Base-by-base conservation (phyloP, 2,329 filamentous ascomycete species). In the Colletotrichum magnum region DNA sequence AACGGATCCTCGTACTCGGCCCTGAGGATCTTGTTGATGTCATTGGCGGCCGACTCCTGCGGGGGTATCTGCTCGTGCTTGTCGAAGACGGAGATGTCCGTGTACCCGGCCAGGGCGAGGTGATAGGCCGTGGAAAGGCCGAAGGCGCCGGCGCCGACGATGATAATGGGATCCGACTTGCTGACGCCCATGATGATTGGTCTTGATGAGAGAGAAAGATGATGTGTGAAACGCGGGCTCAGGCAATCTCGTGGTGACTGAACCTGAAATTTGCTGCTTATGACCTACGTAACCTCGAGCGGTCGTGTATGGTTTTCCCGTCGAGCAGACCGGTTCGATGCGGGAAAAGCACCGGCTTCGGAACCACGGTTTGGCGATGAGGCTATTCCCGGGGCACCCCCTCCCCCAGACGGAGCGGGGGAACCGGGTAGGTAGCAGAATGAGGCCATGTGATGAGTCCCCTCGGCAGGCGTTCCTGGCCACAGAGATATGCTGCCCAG, bases 21-120 rank as follows among this genome's bases (percentile, higher is more conserved):
- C 2, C 88, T 82, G 43, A 90, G 80, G 64, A 90, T 90, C 76
- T 90, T 90, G 75, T 90, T 90, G 28, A 90, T 74, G 71, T 90
- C 87, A 68, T 88, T 88, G 21, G 84, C 88, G 0, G 87, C 89
- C 0, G 88, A 89, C 73, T 78, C 79, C 1, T 68, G 67, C 4
- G 86, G 84, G 1, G 87, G 87, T n/a, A 76, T 72, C 9, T 73
- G 63, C 6, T 75, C 73, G 13, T 77, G 77, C 54, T 78, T 77
- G 21, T 88, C 86, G 15, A 85, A 80, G 7, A 88, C 81, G 4
- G 84, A 84, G 56, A 87, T 80, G 64, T 85, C 76, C 0, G 74
- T 81, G 69, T 84, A 85, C 1, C 84, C 85, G 0, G 79, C 75
- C 6, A 78, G 74, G n/a, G 78, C 74, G 4, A 87, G 79, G 58